Evolutionary conservation across 345 rosid species (phyloP), one percentile per base, ranked within the genome.

Genomic region (Eucalyptus curtisii): DNA sequence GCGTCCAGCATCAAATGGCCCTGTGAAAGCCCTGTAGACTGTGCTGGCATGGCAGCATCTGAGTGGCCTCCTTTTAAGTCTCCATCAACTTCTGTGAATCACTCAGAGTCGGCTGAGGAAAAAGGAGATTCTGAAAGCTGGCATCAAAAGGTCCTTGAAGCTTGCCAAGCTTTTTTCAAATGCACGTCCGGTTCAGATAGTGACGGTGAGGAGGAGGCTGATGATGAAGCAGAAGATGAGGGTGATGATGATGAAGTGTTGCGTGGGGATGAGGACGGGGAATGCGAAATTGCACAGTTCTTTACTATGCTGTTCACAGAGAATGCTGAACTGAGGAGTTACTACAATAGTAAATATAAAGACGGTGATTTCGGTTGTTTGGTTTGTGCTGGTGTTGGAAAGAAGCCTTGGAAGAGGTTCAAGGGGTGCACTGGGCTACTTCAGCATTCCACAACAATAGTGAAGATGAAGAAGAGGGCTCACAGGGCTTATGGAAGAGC

Each of bases 401-500:
- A 91, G 79, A 93, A 94, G 89, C 91, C 90, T 19, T 90, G 89
- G 40, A 79, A 90, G 93, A 95, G 90, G 89, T 96, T 92, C 87
- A 96, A 93, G 89, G 95, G 94, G 87, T 95, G 97, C 91, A 47
- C 89, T 14, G 96, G 95, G 44, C 93, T 96, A 40, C 90, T 95
- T 88, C 97, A 95, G 89, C 99, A 97, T 94, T 90, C 96, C 13
- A 88, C 79, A 2, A 87, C 92, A 17, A 90, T 94, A 52, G 84
- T 86, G 30, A 95, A 93, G 88, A 95, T 96, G 17, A 92, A 89
- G 88, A 95, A 85, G 91, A 89, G 6, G 86, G 97, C 95, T 49
- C 99, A 96, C 88, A 91, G 96, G 81, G 96, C 97, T 87, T 91
- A 93, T 86, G 98, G 92, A 10, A 92, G 90, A 57, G 97, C 94